These are phyloP conservation scores for Aspergillus floridensis DNA, from an alignment of 2,329 filamentous ascomycete species.

Conservation along the genomic window DNA sequence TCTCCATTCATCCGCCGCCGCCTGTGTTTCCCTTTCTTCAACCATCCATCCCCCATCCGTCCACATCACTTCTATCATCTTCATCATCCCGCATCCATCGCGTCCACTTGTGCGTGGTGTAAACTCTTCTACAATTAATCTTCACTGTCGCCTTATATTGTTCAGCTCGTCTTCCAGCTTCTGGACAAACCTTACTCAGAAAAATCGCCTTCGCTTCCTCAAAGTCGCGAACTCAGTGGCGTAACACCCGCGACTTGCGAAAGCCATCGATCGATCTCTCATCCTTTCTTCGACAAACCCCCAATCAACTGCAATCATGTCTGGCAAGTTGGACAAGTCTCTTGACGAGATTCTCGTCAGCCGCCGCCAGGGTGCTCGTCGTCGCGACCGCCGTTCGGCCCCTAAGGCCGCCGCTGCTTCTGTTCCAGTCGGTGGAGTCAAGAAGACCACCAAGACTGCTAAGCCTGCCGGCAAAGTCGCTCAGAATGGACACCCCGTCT, in stretches of 20 bases:
- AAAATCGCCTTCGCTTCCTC: background rate
- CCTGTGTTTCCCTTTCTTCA: constrained; percentile 9
- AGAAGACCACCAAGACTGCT: constrained; percentile 65
- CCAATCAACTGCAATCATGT: constrained; percentile 59
- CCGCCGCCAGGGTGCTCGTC: constrained; percentile 56
- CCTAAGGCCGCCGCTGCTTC: constrained; percentile 47
- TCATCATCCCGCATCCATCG: constrained; percentile 18
- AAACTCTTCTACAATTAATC: background rate
- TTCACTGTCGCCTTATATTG: background rate
- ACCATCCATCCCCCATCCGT: constrained; percentile 7
- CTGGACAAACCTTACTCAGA: background rate
- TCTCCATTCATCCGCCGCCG: constrained; percentile 11
- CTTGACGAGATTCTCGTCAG: constrained; percentile 95
- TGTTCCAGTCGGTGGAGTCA: constrained; percentile 79
- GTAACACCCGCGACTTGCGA: constrained; percentile 10
- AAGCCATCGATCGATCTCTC: constrained; percentile 7
- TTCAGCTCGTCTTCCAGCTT: background rate
- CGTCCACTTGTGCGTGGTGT: constrained; percentile 14
- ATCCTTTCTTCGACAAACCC: constrained; percentile 2
- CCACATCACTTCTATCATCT: constrained; percentile 9
- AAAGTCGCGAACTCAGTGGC: constrained; percentile 4
- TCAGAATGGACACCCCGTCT: constrained; percentile 62
- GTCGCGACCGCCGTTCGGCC: constrained; percentile 45
- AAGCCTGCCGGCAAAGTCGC: constrained; percentile 50
- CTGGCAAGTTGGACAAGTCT: constrained; percentile 93